These are phyloP conservation scores for Populus ilicifolia DNA, from an alignment of 345 rosid genomes.

Conservation along the genomic window DNA sequence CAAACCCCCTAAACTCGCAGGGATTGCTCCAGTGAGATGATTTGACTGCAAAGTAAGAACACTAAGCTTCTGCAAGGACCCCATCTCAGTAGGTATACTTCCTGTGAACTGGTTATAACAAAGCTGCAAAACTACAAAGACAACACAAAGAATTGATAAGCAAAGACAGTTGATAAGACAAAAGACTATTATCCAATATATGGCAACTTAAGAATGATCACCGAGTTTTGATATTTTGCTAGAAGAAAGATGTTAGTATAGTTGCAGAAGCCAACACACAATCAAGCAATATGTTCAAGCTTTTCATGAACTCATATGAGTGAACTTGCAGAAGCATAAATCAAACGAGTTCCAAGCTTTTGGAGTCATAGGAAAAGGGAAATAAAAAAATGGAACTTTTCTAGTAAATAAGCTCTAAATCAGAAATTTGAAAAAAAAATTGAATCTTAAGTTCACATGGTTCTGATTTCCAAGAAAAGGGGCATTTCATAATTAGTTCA, in stretches of 20 bases:
- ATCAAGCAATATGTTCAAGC: neutral
- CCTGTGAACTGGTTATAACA: constrained; percentile 81
- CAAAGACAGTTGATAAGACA: constrained; percentile 6
- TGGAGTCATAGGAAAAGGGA: neutral
- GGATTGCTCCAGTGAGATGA: constrained; percentile 81
- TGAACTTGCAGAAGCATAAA: neutral
- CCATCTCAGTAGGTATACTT: constrained; percentile 72
- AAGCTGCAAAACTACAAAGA: constrained; percentile 69
- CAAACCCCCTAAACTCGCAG: constrained; percentile 84
- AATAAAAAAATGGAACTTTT: neutral
- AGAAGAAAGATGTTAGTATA: neutral
- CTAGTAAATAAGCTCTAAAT: neutral
- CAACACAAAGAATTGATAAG: neutral
- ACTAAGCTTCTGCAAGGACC: constrained; percentile 58
- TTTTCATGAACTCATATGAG: neutral
- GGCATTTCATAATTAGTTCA: neutral
- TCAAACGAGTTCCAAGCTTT: neutral
- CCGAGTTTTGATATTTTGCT: neutral
- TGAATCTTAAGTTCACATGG: neutral
- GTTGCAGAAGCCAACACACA: neutral
- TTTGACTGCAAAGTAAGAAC: constrained; percentile 85
- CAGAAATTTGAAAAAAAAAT: neutral
- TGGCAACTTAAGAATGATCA: neutral
- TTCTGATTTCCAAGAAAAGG: neutral
- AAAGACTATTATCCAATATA: neutral